Evolutionary conservation across 2,329 filamentous ascomycete species (phyloP).

Genomic region (Penicillium hordei): DNA sequence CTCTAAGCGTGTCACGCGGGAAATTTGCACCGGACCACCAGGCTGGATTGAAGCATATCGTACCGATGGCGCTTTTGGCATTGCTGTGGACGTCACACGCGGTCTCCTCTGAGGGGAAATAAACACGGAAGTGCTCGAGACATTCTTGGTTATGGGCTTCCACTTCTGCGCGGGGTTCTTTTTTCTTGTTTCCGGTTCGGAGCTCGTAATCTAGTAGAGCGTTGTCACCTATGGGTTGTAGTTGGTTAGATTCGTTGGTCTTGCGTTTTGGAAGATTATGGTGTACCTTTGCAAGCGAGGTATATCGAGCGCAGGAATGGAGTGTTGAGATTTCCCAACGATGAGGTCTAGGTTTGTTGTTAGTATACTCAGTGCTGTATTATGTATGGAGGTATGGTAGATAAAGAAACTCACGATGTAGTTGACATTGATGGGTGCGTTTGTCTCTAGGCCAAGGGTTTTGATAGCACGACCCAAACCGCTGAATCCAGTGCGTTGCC

Average conservation of each 20-base stretch:
- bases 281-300: constrained; percentile 56
- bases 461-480: constrained; percentile 69
- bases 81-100: constrained; percentile 59
- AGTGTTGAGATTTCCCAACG: constrained; percentile 72
- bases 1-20: constrained; percentile 68
- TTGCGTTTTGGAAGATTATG: neutral
- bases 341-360: constrained; percentile 62
- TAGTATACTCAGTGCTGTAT: neutral
- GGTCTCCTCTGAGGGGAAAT: constrained; percentile 75
- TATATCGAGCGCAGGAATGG: constrained; percentile 64
- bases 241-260: neutral
- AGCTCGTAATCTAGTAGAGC: constrained; percentile 46
- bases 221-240: constrained; percentile 44
- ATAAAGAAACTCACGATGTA: constrained; percentile 58
- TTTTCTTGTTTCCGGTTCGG: constrained; percentile 43
- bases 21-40: constrained; percentile 73
- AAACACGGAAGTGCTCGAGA: constrained; percentile 64
- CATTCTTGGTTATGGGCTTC: constrained; percentile 37
- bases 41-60: constrained; percentile 72
- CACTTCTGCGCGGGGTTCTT: constrained; percentile 27
- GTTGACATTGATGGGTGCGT: constrained; percentile 64
- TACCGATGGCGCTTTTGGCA: constrained; percentile 59
- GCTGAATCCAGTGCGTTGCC: constrained; percentile 65
- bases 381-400: neutral
- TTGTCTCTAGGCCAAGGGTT: constrained; percentile 60